Evolutionary conservation across 768 basidiomycete species (phyloP).

Genomic region (Mycena haematopus): DNA sequence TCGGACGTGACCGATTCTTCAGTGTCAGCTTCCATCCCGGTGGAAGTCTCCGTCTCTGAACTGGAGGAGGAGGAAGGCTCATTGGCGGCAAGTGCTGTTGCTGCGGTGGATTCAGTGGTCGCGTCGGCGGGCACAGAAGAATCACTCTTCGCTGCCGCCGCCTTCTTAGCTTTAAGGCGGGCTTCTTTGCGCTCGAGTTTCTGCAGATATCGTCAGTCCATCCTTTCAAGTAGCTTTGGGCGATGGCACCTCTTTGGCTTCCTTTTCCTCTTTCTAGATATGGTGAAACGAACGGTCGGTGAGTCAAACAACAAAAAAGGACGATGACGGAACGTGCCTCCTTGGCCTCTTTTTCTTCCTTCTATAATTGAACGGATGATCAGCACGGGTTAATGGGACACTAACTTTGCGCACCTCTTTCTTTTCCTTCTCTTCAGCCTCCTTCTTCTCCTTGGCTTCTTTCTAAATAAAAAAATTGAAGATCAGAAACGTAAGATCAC

Average conservation of each 20-base stretch:
- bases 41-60: constrained; percentile 67
- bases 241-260: constrained; percentile 58
- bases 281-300: constrained; percentile 1
- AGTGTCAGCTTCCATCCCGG: constrained; percentile 72
- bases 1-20: constrained; percentile 82
- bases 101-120: constrained; percentile 44
- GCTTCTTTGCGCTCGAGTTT: constrained; percentile 62
- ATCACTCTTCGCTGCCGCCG: constrained; percentile 44
- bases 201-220: constrained; percentile 39
- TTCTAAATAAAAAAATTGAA: constrained; percentile 52
- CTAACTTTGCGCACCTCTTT: constrained; percentile 56
- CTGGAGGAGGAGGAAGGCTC: constrained; percentile 50
- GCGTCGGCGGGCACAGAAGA: constrained; percentile 40
- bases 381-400: constrained; percentile 26
- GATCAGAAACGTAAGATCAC: constrained; percentile 28
- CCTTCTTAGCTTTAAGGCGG: constrained; percentile 62
- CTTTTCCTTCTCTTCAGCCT: constrained; percentile 69
- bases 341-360: constrained; percentile 56
- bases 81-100: constrained; percentile 32
- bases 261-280: constrained; percentile 58
- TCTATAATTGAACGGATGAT: constrained; percentile 33
- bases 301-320: not conserved
- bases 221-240: not conserved
- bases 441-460: constrained; percentile 82
- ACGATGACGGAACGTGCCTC: constrained; percentile 44